Evolutionary conservation across 23 red algal species (phyloP).

Genomic region (Gracilaria caudata): DNA sequence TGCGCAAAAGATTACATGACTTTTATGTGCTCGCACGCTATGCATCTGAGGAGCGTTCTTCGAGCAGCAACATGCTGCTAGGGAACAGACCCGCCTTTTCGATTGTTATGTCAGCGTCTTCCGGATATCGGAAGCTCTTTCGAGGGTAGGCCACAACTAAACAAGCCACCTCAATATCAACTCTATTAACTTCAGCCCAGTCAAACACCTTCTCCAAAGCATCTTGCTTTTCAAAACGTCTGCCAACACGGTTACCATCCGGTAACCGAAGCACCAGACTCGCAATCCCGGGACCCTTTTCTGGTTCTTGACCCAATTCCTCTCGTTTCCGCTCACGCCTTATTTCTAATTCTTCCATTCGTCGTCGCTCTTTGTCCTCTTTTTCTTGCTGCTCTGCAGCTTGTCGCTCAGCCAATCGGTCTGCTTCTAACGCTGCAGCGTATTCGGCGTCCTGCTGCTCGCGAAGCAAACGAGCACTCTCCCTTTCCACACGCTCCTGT

Average conservation of each 20-base stretch:
- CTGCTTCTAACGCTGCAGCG: slow-evolving; percentile 76
- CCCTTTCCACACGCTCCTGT: slow-evolving; percentile 67
- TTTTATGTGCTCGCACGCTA: neutral
- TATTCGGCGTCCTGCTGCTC: slow-evolving; percentile 92
- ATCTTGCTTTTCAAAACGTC: slow-evolving; percentile 70
- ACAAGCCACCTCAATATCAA: slow-evolving; percentile 78
- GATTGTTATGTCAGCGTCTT: slow-evolving; percentile 77
- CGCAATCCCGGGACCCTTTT: slow-evolving; percentile 63
- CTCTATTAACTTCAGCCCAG: slow-evolving; percentile 90
- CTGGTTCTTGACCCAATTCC: slow-evolving; percentile 75
- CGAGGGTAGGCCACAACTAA: slow-evolving; percentile 79
- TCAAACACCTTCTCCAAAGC: slow-evolving; percentile 86
- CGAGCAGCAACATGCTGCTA: slow-evolving; percentile 75
- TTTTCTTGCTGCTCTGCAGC: slow-evolving; percentile 55
- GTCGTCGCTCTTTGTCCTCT: slow-evolving; percentile 54
- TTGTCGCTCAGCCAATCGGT: slow-evolving; percentile 57
- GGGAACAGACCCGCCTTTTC: slow-evolving; percentile 75
- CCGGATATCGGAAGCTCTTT: slow-evolving; percentile 78
- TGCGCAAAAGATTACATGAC: neutral
- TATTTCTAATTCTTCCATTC: slow-evolving; percentile 58
- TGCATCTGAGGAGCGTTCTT: slow-evolving; percentile 60
- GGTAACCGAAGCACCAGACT: slow-evolving; percentile 80
- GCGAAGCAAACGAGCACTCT: slow-evolving; percentile 71
- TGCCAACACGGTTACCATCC: slow-evolving; percentile 74
- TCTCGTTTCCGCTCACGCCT: slow-evolving; percentile 70